A percentile compares a stretch with the other conserved stretches of the same genome.
These are phyloP conservation scores for Hypoxylon cercidicola DNA, from an alignment of 495 filamentous ascomycete species.

Conservation along the genomic window DNA sequence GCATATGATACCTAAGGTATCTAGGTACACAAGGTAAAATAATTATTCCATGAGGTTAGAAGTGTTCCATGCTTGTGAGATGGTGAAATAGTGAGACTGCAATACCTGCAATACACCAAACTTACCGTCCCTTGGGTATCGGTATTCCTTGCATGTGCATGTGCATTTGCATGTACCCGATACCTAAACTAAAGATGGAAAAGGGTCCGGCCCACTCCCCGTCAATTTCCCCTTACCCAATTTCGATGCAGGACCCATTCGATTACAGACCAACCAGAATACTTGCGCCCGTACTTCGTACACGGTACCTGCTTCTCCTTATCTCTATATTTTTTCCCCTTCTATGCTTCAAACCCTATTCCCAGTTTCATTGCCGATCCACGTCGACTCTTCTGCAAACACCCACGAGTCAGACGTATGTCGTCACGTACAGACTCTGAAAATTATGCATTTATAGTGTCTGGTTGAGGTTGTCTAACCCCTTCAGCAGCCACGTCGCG, in stretches of 20 bases:
- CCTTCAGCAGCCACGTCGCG: slow-evolving; percentile 30
- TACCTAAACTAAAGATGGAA: slow-evolving; percentile 21
- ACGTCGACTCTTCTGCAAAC: background rate
- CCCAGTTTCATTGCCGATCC: slow-evolving; percentile 1
- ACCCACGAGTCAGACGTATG: slow-evolving; percentile 4
- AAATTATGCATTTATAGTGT: slow-evolving; percentile 41
- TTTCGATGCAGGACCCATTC: slow-evolving; percentile 18
- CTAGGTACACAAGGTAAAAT: too few species aligned
- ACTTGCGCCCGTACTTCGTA: slow-evolving; percentile 25
- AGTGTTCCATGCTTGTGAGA: background rate
- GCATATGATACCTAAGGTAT: too few species aligned
- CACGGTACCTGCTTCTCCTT: slow-evolving; percentile 19
- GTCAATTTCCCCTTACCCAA: slow-evolving; percentile 7
- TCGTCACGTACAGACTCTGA: slow-evolving; percentile 7
- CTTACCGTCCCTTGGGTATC: slow-evolving; percentile 10
- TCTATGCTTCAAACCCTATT: slow-evolving; percentile 1
- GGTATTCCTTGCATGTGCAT: slow-evolving; percentile 18
- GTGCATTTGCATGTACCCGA: slow-evolving; percentile 4
- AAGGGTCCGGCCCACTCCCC: slow-evolving; percentile 13
- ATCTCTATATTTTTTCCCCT: slow-evolving; percentile 9
- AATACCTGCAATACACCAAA: background rate
- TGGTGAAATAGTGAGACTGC: background rate
- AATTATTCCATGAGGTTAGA: background rate
- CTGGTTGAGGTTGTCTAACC: slow-evolving; percentile 22
- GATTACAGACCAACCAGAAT: slow-evolving; percentile 9